Percentiles rank a stretch among this genome's conserved stretches.
phyloP scores from a whole-genome alignment of 306 rosid species.

The Quercus bicolor region DNA sequence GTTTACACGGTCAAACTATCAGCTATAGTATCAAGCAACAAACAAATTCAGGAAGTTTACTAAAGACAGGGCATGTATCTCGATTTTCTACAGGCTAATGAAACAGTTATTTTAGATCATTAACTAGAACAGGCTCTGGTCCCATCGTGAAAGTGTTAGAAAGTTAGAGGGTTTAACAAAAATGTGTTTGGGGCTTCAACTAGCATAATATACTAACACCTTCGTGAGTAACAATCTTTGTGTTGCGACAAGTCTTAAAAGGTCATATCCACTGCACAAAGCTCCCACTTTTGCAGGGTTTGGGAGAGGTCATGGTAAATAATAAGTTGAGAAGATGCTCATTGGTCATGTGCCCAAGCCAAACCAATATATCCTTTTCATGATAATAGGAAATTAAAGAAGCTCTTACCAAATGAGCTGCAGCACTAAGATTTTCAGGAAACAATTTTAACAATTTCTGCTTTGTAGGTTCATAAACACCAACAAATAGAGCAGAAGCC shows the following conservation, averaged over 20 bases:
- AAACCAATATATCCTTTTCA: not conserved
- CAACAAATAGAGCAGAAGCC: constrained; percentile 94
- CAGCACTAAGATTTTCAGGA: constrained; percentile 83
- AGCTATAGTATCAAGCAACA: constrained; percentile 4
- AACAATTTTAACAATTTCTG: constrained; percentile 70
- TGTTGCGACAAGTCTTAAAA: not conserved
- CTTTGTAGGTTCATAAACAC: constrained; percentile 92
- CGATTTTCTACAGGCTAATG: not conserved
- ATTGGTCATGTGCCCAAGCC: not conserved
- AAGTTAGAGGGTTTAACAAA: not conserved
- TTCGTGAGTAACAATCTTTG: not conserved
- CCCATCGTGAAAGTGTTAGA: not conserved
- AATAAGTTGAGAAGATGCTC: not conserved
- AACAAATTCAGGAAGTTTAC: not conserved
- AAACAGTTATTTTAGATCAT: not conserved
- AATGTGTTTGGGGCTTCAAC: not conserved
- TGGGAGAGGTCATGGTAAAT: no score
- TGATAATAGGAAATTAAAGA: not conserved
- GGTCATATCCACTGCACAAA: no score
- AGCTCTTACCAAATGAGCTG: constrained; percentile 83
- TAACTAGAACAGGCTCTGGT: not conserved
- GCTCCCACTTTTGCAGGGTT: no score
- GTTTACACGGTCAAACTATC: not conserved
- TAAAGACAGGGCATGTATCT: not conserved
- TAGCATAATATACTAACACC: not conserved